Conservation (phyloP, 1,139 yeast species). For the Spencermartinsiella ligniputridi region DNA sequence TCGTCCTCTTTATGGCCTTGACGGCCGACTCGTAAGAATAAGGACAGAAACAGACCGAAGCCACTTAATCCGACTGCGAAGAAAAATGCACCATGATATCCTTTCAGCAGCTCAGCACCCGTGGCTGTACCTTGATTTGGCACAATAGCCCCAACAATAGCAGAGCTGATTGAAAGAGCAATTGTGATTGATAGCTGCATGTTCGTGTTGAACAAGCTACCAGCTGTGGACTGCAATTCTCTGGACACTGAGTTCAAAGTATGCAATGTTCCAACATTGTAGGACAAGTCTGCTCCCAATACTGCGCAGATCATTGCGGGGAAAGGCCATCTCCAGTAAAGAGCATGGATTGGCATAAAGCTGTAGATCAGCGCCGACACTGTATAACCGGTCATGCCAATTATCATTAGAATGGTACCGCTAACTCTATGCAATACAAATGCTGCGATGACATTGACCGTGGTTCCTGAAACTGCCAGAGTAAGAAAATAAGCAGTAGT, state of each 20-base stretch:
- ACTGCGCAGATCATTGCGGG: constrained; percentile 39
- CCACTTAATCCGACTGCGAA: constrained; percentile 38
- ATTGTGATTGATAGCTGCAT: constrained; percentile 38
- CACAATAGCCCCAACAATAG: constrained; percentile 34
- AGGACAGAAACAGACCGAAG: constrained; percentile 29
- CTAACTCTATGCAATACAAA: constrained; percentile 40
- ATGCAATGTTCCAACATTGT: constrained; percentile 41
- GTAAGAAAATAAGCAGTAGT: constrained; percentile 41
- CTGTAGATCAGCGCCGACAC: constrained; percentile 40
- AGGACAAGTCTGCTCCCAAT: constrained; percentile 43
- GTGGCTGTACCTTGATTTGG: constrained; percentile 27
- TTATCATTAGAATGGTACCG: constrained; percentile 34
- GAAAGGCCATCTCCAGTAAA: constrained; percentile 42
- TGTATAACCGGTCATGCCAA: constrained; percentile 35
- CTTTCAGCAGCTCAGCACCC: constrained; percentile 28
- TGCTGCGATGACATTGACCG: constrained; percentile 42
- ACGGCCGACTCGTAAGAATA: constrained; percentile 37
- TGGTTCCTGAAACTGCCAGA: constrained; percentile 35
- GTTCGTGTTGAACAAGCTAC: constrained; percentile 43
- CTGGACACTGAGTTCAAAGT: constrained; percentile 38
- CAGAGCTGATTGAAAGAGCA: constrained; percentile 39
- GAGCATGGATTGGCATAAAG: constrained; percentile 32
- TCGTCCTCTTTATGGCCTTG: constrained; percentile 12
- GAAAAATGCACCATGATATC: constrained; percentile 39
- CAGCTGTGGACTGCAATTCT: constrained; percentile 41